A percentile compares a stretch with the other conserved stretches of the same genome.
phyloP scores from a whole-genome alignment of 805 yeast species.

The Saccharomyces jurei region DNA sequence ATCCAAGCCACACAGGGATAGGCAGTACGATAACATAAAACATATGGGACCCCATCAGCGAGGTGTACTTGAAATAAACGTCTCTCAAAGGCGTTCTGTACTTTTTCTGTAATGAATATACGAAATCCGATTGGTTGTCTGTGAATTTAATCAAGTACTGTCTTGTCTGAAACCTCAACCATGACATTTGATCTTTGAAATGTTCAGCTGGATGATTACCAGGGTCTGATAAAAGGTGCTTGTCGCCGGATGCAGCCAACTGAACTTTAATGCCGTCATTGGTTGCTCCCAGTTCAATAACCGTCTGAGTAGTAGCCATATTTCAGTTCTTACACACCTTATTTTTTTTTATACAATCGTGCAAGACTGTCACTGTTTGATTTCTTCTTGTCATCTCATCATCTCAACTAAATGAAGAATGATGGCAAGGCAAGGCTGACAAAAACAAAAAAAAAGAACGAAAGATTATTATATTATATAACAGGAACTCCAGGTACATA shows the following conservation, averaged over 20 bases:
- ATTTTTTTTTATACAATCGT: background rate
- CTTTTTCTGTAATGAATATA: slow-evolving; percentile 47
- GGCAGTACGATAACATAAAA: slow-evolving; percentile 89
- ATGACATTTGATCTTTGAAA: slow-evolving; percentile 52
- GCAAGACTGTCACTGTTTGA: background rate
- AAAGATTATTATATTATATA: background rate
- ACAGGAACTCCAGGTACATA: background rate
- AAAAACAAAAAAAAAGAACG: background rate
- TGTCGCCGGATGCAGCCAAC: slow-evolving; percentile 1
- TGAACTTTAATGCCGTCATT: background rate
- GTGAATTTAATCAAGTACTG: slow-evolving; percentile 47
- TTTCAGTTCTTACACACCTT: background rate
- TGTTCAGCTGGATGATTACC: slow-evolving; percentile 65
- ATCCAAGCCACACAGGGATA: slow-evolving; percentile 77
- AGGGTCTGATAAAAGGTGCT: slow-evolving; percentile 45
- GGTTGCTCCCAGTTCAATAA: background rate
- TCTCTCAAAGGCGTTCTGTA: slow-evolving; percentile 51
- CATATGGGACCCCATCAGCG: slow-evolving; percentile 86
- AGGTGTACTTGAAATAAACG: slow-evolving; percentile 76
- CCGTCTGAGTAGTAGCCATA: background rate
- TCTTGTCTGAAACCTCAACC: slow-evolving; percentile 48
- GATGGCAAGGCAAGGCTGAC: background rate
- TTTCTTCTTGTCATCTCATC: background rate
- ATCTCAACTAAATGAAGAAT: background rate
- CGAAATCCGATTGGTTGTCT: slow-evolving; percentile 54